Percentiles rank a stretch among this genome's conserved stretches.
These are phyloP conservation scores for Alnus rubra DNA, from an alignment of 306 rosid genomes.

Conservation along the genomic window DNA sequence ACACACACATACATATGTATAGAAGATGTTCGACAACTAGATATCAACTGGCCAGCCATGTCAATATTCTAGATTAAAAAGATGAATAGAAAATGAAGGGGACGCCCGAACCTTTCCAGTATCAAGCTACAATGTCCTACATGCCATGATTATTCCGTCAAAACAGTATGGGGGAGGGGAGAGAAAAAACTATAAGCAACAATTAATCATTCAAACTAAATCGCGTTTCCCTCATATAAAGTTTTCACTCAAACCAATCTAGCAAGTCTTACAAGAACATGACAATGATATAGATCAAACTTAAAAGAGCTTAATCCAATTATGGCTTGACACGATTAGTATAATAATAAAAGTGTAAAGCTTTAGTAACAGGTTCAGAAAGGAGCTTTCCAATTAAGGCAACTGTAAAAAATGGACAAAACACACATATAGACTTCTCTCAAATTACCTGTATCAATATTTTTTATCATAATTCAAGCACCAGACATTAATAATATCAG, in stretches of 20 bases:
- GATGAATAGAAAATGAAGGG: neutral
- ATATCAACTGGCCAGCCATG: neutral
- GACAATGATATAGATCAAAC: neutral
- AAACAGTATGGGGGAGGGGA: neutral
- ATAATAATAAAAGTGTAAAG: neutral
- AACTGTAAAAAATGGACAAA: neutral
- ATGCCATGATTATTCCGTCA: neutral
- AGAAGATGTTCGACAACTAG: conserved; percentile 4
- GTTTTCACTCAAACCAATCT: neutral
- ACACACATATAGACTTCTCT: conserved; percentile 6
- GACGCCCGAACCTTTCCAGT: neutral
- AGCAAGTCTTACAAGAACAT: neutral
- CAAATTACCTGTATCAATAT: conserved; percentile 5
- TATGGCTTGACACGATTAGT: neutral
- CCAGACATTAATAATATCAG: neutral
- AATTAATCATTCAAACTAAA: neutral
- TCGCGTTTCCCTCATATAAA: neutral
- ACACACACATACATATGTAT: neutral
- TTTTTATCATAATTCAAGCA: neutral
- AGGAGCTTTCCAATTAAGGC: neutral
- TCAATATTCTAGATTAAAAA: neutral
- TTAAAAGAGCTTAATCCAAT: neutral
- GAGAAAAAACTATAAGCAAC: neutral
- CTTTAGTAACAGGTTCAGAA: conserved; percentile 5
- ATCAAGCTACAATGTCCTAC: neutral